Evolutionary conservation across 768 basidiomycete species (phyloP).

Genomic region (Chalciporus chontae): DNA sequence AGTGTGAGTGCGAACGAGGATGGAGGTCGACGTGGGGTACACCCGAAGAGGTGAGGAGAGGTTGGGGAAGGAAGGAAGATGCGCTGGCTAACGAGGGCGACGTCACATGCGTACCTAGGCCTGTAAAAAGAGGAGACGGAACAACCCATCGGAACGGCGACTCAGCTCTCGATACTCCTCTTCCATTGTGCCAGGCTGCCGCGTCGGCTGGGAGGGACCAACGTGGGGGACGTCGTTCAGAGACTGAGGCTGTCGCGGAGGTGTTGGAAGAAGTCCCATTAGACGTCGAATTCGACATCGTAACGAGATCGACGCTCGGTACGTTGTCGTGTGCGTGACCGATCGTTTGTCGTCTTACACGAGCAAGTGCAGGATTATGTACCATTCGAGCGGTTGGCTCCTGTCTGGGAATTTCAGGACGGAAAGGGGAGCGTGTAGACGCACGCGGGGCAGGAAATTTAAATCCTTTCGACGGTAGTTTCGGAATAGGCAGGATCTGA

Average conservation of each 20-base stretch:
- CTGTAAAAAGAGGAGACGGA: not conserved
- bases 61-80: not conserved
- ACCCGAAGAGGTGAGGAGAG: not conserved
- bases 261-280: constrained; percentile 10
- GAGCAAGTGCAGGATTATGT: constrained; percentile 10
- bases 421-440: constrained; percentile 19
- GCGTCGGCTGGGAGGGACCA: constrained; percentile 17
- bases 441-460: constrained; percentile 17
- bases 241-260: not conserved
- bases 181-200: constrained; percentile 2
- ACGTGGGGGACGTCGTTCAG: constrained; percentile 4
- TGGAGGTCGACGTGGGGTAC: too few species aligned
- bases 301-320: constrained; percentile 23
- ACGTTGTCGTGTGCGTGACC: constrained; percentile 1
- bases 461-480: not conserved
- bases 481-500: not conserved
- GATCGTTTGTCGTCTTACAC: constrained; percentile 17
- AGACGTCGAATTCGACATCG: constrained; percentile 12
- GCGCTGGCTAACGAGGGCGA: not conserved
- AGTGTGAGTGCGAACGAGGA: too few species aligned
- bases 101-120: not conserved
- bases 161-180: not conserved
- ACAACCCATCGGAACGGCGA: constrained; percentile 1
- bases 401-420: constrained; percentile 2
- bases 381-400: not conserved